Base-by-base conservation (phyloP, 495 filamentous ascomycete species). In the Penicillium coffeae region DNA sequence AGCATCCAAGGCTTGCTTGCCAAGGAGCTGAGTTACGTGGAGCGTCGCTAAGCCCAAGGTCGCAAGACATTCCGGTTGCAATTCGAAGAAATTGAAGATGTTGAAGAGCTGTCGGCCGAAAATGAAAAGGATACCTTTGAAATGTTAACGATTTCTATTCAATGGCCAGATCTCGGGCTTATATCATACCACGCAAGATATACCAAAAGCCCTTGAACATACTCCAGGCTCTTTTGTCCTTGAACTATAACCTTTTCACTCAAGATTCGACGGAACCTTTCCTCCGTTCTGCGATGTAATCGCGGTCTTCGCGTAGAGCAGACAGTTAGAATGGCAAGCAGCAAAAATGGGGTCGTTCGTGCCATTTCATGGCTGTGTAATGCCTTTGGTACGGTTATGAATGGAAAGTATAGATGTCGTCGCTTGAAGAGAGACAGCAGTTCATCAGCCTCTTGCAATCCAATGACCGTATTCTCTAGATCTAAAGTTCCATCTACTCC, bases 131-230 rank as follows among this genome's bases (percentile, higher is more conserved):
- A 20, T 39, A 39, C 37, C 37, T 39, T 15, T 15, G 15, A 43
- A 38, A 39, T 5, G 5, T 30, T 10, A 5, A 30, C 10, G 10
- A 30, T 47, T n/a, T n/a, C n/a, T n/a, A n/a, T n/a, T n/a, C n/a
- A n/a, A n/a, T n/a, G n/a, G n/a, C n/a, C n/a, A n/a, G n/a, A n/a
- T n/a, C n/a, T n/a, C n/a, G n/a, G n/a, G n/a, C n/a, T n/a, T n/a
- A n/a, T n/a, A n/a, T n/a, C n/a, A n/a, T n/a, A 63, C 64, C 64
- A 68, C n/a, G 60, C 60, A 45, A 68, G 54, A 33, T 68, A 65
- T 3, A 68, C 43, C 21, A 68, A 46, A 3, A 68, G 39, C 4
- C 64, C 64, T 38, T 62, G 62, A 13, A 65, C 25, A 38, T 54
- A 62, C 42, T 65, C 64, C 20, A 68, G 38, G 32, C 47, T 59